A percentile compares a stretch with the other conserved stretches of the same genome.
phyloP scores from a whole-genome alignment of 2,329 filamentous ascomycete genomes.

The Monascus ruber region DNA sequence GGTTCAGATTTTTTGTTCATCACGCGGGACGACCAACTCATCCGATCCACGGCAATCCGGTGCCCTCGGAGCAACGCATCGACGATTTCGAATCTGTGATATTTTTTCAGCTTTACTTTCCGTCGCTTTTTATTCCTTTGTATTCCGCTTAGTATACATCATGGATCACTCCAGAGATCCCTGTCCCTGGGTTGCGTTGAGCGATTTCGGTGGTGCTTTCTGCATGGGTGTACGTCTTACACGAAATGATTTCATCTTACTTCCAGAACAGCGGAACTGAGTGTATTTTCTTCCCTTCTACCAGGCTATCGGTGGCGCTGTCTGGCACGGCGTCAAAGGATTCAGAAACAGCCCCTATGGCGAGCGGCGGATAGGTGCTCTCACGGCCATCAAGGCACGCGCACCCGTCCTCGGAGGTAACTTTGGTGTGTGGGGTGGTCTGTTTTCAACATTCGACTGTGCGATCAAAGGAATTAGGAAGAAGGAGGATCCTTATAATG shows the following conservation, averaged over 20 bases:
- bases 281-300: conserved; percentile 8
- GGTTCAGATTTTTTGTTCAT: no score
- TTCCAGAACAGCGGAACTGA: no score
- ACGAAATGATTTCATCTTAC: no score
- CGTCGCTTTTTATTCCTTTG: neutral
- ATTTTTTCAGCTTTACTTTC: neutral
- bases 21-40: no score
- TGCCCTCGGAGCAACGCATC: no score
- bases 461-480: conserved; percentile 85
- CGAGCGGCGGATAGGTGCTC: conserved; percentile 86
- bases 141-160: conserved; percentile 5
- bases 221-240: conserved; percentile 71
- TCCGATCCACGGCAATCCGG: no score
- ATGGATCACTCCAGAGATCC: conserved; percentile 98
- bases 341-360: conserved; percentile 83
- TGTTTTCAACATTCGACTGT: conserved; percentile 95
- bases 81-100: no score
- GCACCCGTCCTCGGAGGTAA: conserved; percentile 94
- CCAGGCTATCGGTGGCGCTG: conserved; percentile 64
- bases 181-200: conserved; percentile 91
- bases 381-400: conserved; percentile 95
- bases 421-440: conserved; percentile 93
- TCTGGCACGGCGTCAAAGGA: conserved; percentile 97
- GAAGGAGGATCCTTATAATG: conserved; percentile 98
- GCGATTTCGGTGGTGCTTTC: conserved; percentile 95